Base-by-base conservation (phyloP, 805 yeast genomes). In the Pichia heedii region DNA sequence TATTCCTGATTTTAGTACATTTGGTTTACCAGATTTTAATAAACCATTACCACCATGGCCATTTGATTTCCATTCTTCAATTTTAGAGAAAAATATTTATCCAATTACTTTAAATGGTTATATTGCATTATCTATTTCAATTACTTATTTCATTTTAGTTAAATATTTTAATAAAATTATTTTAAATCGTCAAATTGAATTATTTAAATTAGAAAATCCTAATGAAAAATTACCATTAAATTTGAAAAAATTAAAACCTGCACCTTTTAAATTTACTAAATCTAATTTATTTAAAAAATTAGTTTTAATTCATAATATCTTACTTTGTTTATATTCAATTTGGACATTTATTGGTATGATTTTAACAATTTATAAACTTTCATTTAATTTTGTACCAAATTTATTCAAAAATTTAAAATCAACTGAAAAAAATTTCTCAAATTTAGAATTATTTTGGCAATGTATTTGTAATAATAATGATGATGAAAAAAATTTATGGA, bases 311-410 rank as follows among this genome's bases (percentile, higher is more conserved):
- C 88, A 81, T 62, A 81, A 81, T 56, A 50, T 77, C 20, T 69
- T 73, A 36, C 70, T 81, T 32, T 80, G 86, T 56, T 63, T 65
- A n/a, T 81, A 79, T 61, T 79, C 85, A 3, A 70, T 72, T 26
- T 80, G 85, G 85, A 79, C 87, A 9, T 79, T 79, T 49, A 38
- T 76, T 20, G 84, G 85, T n/a, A 79, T 81, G 79, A 59, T 72
- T 22, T 54, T 63, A 18, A 67, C 81, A 11, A 73, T 81, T 53
- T 21, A 35, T 22, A 45, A 50, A 19, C 20, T 50, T 15, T 59
- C 70, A 5, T 56, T 57, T 33, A 56, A 55, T 19, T 41, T 61
- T 19, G 40, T 69, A 8, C 63, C 65, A 13, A 44, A 42, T 16
- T 40, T 62, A 13, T 52, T 67, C 26, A 36, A 54, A 26, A 32